These are phyloP conservation scores for Arachis monticola DNA, from an alignment of 331 rosid genomes.

Conservation along the genomic window DNA sequence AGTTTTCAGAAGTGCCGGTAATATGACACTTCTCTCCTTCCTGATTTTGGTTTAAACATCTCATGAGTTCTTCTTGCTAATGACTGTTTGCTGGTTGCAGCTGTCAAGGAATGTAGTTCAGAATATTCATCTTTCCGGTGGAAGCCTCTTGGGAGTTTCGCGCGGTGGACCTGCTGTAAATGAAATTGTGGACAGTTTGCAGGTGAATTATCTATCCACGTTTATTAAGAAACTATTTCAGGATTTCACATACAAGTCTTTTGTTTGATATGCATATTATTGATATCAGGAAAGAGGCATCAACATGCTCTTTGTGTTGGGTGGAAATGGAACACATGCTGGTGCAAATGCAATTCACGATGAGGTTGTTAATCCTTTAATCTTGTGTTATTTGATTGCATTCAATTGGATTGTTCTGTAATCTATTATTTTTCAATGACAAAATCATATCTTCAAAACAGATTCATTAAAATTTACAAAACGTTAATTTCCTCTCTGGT, in stretches of 20 bases:
- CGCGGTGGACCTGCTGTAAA: constrained; percentile 87
- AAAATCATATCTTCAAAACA: constrained; percentile 16
- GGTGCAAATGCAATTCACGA: constrained; percentile 93
- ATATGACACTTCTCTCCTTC: constrained; percentile 36
- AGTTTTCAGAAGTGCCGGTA: constrained; percentile 79
- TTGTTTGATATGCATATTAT: constrained; percentile 25
- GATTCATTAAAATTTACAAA: constrained; percentile 26
- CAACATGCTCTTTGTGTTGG: constrained; percentile 93
- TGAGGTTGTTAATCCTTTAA: constrained; percentile 65
- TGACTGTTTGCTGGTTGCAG: constrained; percentile 50
- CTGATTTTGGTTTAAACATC: constrained; percentile 27
- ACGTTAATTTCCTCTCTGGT: constrained; percentile 6
- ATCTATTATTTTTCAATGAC: constrained; percentile 7
- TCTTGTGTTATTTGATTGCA: constrained; percentile 29
- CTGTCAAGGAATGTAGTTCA: constrained; percentile 91
- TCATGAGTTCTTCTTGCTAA: constrained; percentile 7
- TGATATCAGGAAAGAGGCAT: constrained; percentile 81
- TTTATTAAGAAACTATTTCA: constrained; percentile 13
- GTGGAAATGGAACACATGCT: constrained; percentile 98
- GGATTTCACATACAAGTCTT: constrained; percentile 7
- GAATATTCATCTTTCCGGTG: constrained; percentile 98
- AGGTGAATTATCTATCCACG: constrained; percentile 51
- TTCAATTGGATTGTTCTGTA: constrained; percentile 33
- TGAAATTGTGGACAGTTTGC: constrained; percentile 79
- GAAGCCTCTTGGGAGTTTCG: constrained; percentile 97